phyloP scores from a whole-genome alignment of 306 rosid species.

The Quercus agrifolia region DNA sequence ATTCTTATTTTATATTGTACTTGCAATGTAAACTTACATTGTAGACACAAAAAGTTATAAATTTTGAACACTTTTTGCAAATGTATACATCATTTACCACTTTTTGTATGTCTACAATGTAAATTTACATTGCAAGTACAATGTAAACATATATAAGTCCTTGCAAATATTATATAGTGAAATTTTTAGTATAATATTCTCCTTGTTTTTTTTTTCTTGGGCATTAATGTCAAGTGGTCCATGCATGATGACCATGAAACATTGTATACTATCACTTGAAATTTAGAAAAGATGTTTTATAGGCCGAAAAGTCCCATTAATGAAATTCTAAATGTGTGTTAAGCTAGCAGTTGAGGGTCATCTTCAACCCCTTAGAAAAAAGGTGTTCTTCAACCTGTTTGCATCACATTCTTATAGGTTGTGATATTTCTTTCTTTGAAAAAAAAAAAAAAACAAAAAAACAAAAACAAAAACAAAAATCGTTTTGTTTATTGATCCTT shows the following conservation, averaged over 20 bases:
- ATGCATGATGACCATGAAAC: conserved; percentile 15
- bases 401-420: conserved; percentile 23
- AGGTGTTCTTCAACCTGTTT: background rate
- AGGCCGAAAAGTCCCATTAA: conserved; percentile 20
- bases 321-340: conserved; percentile 4
- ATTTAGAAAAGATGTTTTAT: conserved; percentile 8
- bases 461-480: too few relatives aligned
- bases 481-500: background rate
- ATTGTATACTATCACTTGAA: conserved; percentile 21
- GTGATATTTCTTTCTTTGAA: background rate
- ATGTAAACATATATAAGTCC: too few relatives aligned
- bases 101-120: too few relatives aligned
- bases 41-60: too few relatives aligned
- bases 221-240: conserved; percentile 28
- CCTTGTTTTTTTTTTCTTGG: background rate
- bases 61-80: too few relatives aligned
- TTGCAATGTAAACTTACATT: too few relatives aligned
- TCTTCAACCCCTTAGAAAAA: conserved; percentile 20
- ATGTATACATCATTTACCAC: too few relatives aligned
- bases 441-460: too few relatives aligned
- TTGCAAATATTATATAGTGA: too few relatives aligned
- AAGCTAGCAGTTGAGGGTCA: conserved; percentile 34
- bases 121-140: too few relatives aligned
- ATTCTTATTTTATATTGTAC: too few relatives aligned
- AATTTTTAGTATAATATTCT: background rate